These are phyloP conservation scores for Hanseniaspora singularis DNA, from an alignment of 805 yeast species.

Conservation along the genomic window DNA sequence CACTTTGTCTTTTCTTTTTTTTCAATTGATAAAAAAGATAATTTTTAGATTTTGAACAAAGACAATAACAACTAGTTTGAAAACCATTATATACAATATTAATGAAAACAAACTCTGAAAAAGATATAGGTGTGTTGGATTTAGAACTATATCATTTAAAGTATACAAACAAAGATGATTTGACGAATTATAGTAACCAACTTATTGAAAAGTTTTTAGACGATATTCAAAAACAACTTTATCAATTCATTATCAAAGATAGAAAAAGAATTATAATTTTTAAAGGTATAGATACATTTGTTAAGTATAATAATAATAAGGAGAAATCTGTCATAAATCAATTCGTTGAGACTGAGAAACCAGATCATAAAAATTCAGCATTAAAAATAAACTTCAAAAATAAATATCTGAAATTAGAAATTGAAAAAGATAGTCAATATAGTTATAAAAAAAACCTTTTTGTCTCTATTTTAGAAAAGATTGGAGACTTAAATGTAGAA, in stretches of 20 bases:
- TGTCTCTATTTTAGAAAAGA: neutral
- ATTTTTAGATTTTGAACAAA: no score
- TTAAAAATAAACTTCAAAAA: neutral
- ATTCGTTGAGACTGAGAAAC: neutral
- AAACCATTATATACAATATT: no score
- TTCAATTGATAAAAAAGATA: no score
- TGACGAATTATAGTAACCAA: neutral
- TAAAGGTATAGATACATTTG: constrained; percentile 12
- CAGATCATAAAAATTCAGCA: neutral
- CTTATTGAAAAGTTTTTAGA: neutral
- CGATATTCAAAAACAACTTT: constrained; percentile 7
- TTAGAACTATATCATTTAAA: constrained; percentile 9
- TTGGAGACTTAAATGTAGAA: neutral
- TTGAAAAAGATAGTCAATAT: neutral
- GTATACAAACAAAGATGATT: neutral
- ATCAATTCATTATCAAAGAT: constrained; percentile 1
- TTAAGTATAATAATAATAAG: neutral
- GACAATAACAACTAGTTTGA: no score
- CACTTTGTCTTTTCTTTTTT: no score
- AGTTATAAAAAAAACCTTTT: constrained; percentile 6
- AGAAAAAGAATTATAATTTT: constrained; percentile 6
- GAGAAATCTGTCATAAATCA: neutral
- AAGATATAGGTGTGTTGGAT: constrained; percentile 13
- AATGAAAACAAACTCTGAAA: neutral
- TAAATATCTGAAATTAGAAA: neutral